Evolutionary conservation across 2,329 filamentous ascomycete genomes (phyloP).

Genomic region (Fusarium subglutinans): DNA sequence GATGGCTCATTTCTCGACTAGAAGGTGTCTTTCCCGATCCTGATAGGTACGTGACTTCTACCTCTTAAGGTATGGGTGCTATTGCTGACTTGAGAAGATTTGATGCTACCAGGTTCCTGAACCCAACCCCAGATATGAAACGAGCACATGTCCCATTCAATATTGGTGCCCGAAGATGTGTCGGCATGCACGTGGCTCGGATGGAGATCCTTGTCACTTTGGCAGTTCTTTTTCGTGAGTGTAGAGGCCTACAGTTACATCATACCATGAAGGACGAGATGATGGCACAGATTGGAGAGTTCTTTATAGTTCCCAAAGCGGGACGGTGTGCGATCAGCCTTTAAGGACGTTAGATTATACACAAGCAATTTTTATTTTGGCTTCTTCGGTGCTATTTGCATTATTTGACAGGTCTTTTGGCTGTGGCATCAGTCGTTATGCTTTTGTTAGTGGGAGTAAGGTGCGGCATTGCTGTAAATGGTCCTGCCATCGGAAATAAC

Average conservation of each 20-base stretch:
- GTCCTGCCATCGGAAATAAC: background rate
- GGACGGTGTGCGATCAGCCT: background rate
- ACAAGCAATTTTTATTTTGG: too few species aligned
- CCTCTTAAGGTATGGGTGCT: fast-evolving
- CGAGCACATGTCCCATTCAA: conserved; percentile 8
- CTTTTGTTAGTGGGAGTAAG: too few species aligned
- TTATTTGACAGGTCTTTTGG: fast-evolving
- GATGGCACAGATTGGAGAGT: background rate
- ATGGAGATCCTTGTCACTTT: conserved; percentile 1
- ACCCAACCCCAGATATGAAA: background rate
- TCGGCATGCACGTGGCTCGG: conserved; percentile 5
- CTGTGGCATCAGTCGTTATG: too few species aligned
- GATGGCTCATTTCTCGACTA: conserved; percentile 5
- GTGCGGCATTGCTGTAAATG: too few species aligned
- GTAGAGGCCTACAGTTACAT: background rate
- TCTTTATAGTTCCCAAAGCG: background rate
- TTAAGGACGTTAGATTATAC: fast-evolving
- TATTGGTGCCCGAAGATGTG: background rate
- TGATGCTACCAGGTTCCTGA: background rate
- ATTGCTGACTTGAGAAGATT: background rate
- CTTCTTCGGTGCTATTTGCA: background rate
- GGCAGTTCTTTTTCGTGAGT: background rate
- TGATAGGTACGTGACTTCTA: background rate
- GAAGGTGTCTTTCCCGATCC: background rate
- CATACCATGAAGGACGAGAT: background rate